A percentile compares a stretch with the other conserved stretches of the same genome.
These are phyloP conservation scores for Trypethelium eluteriae DNA, from an alignment of 495 filamentous ascomycete species.

Conservation along the genomic window DNA sequence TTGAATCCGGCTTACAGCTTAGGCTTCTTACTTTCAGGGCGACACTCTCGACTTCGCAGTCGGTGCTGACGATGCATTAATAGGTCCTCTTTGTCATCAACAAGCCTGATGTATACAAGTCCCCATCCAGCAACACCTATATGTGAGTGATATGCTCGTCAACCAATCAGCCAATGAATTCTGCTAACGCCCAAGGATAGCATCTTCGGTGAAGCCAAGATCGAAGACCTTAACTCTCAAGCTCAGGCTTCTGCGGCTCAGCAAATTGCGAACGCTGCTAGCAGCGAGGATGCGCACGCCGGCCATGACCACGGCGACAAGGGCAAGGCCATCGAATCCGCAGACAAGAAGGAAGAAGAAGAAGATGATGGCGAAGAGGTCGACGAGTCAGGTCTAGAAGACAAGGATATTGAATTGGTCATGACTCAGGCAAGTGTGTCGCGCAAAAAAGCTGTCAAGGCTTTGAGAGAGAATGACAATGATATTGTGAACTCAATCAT, in stretches of 20 bases:
- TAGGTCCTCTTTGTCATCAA: constrained; percentile 99
- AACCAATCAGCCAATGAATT: not conserved
- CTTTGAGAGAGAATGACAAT: constrained; percentile 96
- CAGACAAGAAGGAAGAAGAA: constrained; percentile 67
- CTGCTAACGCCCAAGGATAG: constrained; percentile 40
- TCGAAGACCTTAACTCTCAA: constrained; percentile 96
- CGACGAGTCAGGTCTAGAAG: constrained; percentile 85
- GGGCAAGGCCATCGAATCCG: constrained; percentile 63
- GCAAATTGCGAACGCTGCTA: constrained; percentile 67
- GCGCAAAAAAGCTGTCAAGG: constrained; percentile 96
- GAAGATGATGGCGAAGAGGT: constrained; percentile 95
- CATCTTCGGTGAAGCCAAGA: constrained; percentile 99
- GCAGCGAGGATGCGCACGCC: constrained; percentile 50
- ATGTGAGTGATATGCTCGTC: constrained; percentile 58
- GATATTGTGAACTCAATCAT: constrained; percentile 99
- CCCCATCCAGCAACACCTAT: constrained; percentile 95
- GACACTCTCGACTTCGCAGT: not conserved
- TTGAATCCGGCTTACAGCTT: too few relatives aligned
- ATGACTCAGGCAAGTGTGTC: constrained; percentile 96
- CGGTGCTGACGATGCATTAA: not conserved
- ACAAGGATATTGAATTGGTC: constrained; percentile 98
- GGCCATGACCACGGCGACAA: constrained; percentile 54
- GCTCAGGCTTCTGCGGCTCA: constrained; percentile 90
- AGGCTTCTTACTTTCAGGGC: too few relatives aligned
- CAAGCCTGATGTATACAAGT: constrained; percentile 98